These are phyloP conservation scores for Leishmania aethiopica DNA, from an alignment of 208 protist genomes.

Conservation along the genomic window DNA sequence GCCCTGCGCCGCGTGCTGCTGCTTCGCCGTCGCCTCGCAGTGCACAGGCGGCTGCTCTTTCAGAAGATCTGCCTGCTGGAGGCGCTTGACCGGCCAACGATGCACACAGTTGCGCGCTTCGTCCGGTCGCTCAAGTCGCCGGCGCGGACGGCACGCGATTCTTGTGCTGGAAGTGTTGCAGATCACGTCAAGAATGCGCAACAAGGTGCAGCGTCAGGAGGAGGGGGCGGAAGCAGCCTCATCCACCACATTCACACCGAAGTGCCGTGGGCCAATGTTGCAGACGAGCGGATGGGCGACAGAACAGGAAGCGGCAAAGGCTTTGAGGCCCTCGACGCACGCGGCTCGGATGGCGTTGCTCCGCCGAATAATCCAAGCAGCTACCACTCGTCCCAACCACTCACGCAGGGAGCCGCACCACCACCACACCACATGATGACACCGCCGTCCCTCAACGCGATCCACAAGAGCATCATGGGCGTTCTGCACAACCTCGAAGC, in stretches of 20 bases:
- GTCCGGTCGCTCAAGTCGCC: constrained; percentile 13
- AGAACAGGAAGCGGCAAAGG: background rate
- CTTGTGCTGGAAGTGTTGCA: background rate
- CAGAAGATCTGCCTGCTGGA: constrained; percentile 58
- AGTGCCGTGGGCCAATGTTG: background rate
- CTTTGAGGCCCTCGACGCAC: background rate
- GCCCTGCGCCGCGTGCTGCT: constrained; percentile 59
- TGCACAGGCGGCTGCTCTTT: constrained; percentile 49
- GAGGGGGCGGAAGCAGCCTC: background rate
- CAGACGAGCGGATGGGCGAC: background rate
- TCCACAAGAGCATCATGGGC: constrained; percentile 31
- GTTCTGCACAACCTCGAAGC: constrained; percentile 45
- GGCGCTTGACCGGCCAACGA: constrained; percentile 30
- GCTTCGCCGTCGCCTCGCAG: constrained; percentile 54
- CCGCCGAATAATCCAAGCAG: background rate
- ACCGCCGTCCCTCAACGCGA: constrained; percentile 16
- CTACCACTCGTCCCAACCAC: background rate
- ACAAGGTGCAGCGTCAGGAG: background rate
- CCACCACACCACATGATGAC: background rate
- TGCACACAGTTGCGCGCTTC: constrained; percentile 45
- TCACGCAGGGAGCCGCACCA: background rate
- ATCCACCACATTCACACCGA: background rate
- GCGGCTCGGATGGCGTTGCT: background rate
- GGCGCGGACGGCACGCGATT: background rate
- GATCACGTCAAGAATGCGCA: background rate